Conservation (phyloP, 768 basidiomycete genomes). For the Hygrocybe coccinea region DNA sequence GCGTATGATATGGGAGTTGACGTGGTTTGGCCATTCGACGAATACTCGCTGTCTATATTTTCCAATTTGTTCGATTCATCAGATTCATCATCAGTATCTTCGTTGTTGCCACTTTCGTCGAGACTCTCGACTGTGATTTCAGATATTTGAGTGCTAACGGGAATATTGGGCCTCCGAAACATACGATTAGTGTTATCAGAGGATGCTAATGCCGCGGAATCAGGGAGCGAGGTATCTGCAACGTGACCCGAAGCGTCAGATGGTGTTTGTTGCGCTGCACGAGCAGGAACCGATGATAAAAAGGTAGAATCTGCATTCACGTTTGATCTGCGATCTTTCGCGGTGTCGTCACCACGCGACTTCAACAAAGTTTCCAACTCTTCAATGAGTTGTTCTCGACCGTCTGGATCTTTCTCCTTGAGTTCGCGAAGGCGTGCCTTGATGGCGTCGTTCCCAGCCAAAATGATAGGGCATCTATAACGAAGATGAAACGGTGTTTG, state of each 20-base stretch:
- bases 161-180: not conserved
- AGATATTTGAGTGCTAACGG: not conserved
- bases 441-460: constrained; percentile 40
- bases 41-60: constrained; percentile 3
- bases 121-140: not conserved
- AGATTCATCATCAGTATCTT: not conserved
- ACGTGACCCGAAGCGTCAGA: constrained; percentile 5
- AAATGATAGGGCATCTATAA: constrained; percentile 46
- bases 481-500: constrained; percentile 42
- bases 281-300: constrained; percentile 6
- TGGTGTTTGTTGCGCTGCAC: constrained; percentile 1
- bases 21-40: constrained; percentile 5
- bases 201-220: not conserved
- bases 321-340: constrained; percentile 15
- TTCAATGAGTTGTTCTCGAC: constrained; percentile 32
- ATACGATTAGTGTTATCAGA: not conserved
- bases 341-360: constrained; percentile 9
- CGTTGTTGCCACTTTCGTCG: not conserved
- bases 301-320: constrained; percentile 12
- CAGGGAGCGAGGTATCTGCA: not conserved
- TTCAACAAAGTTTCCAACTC: constrained; percentile 38
- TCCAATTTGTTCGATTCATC: constrained; percentile 1
- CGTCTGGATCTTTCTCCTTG: constrained; percentile 24
- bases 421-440: constrained; percentile 44
- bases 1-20: constrained; percentile 1